A percentile compares a stretch with the other conserved stretches of the same genome.
These are phyloP conservation scores for Adansonia madagascariensis DNA, from an alignment of 441 rosid genomes.

Conservation along the genomic window DNA sequence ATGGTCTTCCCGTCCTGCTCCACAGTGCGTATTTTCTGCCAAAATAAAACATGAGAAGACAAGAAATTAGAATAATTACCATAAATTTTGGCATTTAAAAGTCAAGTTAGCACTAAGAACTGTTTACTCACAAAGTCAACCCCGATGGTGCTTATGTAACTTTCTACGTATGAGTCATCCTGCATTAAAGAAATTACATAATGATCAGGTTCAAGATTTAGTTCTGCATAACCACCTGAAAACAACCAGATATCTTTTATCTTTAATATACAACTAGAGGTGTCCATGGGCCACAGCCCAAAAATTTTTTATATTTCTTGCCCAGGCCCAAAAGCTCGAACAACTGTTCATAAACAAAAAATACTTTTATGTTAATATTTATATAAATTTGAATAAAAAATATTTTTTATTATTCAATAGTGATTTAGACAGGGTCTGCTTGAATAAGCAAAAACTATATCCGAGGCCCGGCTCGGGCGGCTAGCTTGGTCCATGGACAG, in stretches of 20 bases:
- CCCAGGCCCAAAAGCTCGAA: no score
- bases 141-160: conserved; percentile 1
- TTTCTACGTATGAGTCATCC: conserved; percentile 8
- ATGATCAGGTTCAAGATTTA: not conserved
- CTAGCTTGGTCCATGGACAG: no score
- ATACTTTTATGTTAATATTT: no score
- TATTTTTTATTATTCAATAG: no score
- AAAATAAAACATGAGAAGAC: not conserved
- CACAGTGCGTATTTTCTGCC: conserved; percentile 2
- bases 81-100: not conserved
- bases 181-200: not conserved
- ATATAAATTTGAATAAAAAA: no score
- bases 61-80: not conserved
- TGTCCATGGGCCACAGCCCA: no score
- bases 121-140: not conserved
- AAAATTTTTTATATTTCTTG: no score
- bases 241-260: not conserved
- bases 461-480: no score
- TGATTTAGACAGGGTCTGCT: no score
- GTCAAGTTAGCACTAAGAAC: not conserved
- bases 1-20: conserved; percentile 9
- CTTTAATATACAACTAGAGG: not conserved
- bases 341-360: no score
- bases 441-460: no score
- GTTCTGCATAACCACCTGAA: not conserved